phyloP scores from a whole-genome alignment of 495 filamentous ascomycete species.

The Ramalina intermedia region DNA sequence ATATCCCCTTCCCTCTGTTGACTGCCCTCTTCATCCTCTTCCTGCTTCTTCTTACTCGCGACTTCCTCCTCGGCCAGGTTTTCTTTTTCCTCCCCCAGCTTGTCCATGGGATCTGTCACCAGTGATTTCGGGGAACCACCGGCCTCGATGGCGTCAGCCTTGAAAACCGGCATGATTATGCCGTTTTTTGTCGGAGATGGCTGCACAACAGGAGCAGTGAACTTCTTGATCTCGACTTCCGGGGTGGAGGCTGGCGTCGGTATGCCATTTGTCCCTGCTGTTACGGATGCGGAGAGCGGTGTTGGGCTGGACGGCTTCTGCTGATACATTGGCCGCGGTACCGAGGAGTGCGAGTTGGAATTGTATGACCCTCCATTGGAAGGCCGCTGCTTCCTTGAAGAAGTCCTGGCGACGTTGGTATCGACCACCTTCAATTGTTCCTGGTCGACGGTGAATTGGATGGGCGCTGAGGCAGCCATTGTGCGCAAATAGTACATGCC shows the following conservation, averaged over 20 bases:
- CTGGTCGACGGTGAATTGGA: slow-evolving; percentile 98
- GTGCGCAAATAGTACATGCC: slow-evolving; percentile 99
- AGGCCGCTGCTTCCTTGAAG: slow-evolving; percentile 44
- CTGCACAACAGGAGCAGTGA: slow-evolving; percentile 14
- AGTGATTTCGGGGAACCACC: slow-evolving; percentile 63
- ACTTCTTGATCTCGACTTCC: slow-evolving; percentile 28
- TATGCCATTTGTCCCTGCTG: slow-evolving; percentile 24
- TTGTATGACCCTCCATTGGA: slow-evolving; percentile 23
- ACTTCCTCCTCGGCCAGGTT: slow-evolving; percentile 37
- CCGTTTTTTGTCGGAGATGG: slow-evolving; percentile 22
- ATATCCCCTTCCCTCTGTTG: slow-evolving; percentile 71
- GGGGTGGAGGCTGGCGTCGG: slow-evolving; percentile 41
- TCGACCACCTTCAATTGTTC: slow-evolving; percentile 83
- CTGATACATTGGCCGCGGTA: slow-evolving; percentile 49
- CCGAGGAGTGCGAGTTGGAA: slow-evolving; percentile 33
- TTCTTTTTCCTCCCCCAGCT: slow-evolving; percentile 36
- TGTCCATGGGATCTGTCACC: slow-evolving; percentile 47
- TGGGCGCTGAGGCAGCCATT: slow-evolving; percentile 89
- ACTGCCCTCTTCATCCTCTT: slow-evolving; percentile 52
- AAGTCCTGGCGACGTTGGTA: slow-evolving; percentile 56
- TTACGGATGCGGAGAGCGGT: slow-evolving; percentile 6
- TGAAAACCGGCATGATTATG: slow-evolving; percentile 39
- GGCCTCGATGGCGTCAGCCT: slow-evolving; percentile 48
- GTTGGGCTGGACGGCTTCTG: slow-evolving; percentile 29
- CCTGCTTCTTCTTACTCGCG: slow-evolving; percentile 38